Base-by-base conservation (phyloP, 768 basidiomycete genomes). In the Collybia sordida region DNA sequence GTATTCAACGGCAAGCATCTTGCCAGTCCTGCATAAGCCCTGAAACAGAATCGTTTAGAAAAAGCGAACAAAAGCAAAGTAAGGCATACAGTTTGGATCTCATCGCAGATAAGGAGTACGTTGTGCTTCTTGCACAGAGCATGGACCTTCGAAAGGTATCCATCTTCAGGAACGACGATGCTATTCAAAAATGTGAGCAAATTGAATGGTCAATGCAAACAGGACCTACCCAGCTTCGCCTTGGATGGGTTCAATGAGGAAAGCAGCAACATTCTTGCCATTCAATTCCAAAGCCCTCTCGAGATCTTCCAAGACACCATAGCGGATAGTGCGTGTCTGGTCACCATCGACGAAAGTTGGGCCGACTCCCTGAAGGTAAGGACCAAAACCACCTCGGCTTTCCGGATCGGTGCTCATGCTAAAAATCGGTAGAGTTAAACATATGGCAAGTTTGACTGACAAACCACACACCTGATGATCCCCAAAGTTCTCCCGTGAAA, bases 391-490 rank as follows among this genome's bases (percentile, higher is more conserved):
- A 27, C 63, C 72, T 34, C 92, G 84, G 60, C 83, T 85, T 52
- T 96, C 93, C 6, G 93, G 90, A 69, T 99, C 97, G 0, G 96
- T 98, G 64, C 88, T 90, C 93, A 95, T 91, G 62, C 89, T 91
- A 56, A 52, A 11, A 54, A 22, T 52, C 34, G 46, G 56, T 42
- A 50, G 46, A 49, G 47, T 42, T 44, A 23, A 53, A 55, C 45
- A 44, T 41, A 49, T 38, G 19, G 42, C 35, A 34, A 28, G 43
- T 14, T 47, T 47, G 31, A 38, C 0, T 11, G 19, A 40, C 23
- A 6, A 56, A 3, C 44, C 8, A 55, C 75, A 50, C 42, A 85
- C 85, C 87, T 90, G 59, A 96, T 92, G 24, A 95, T 83, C 8
- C 91, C 88, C 36, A 95, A 61, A 1, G 96, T 98, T 52, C 97